phyloP scores from a whole-genome alignment of 345 rosid genomes.

The Cochlearia excelsa region DNA sequence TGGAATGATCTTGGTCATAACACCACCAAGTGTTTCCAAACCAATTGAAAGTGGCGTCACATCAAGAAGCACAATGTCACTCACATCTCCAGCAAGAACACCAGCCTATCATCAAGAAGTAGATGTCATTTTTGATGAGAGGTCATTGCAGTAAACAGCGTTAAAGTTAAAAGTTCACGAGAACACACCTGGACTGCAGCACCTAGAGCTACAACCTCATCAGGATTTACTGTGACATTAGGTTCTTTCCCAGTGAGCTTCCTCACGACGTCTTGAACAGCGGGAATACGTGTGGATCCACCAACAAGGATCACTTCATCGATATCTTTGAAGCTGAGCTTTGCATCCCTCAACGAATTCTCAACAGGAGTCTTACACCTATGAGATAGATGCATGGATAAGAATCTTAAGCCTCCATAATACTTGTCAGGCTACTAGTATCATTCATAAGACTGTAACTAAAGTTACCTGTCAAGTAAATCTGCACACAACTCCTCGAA shows the following conservation, averaged over 20 bases:
- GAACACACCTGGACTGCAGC: slow-evolving; percentile 92
- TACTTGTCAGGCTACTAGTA: too few relatives aligned
- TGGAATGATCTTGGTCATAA: slow-evolving; percentile 94
- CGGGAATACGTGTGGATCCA: slow-evolving; percentile 97
- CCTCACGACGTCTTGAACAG: slow-evolving; percentile 90
- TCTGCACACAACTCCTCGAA: slow-evolving; percentile 91
- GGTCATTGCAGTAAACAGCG: not conserved
- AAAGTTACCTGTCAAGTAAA: slow-evolving; percentile 77
- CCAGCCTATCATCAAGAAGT: slow-evolving; percentile 63
- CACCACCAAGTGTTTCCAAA: slow-evolving; percentile 95
- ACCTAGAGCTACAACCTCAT: slow-evolving; percentile 96
- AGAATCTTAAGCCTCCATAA: not conserved
- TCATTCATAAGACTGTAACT: not conserved
- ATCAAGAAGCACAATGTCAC: slow-evolving; percentile 89
- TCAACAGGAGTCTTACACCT: slow-evolving; percentile 91
- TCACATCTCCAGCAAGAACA: slow-evolving; percentile 90
- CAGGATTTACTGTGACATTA: slow-evolving; percentile 94
- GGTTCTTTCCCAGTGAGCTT: slow-evolving; percentile 92
- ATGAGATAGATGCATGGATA: not conserved
- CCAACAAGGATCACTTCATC: slow-evolving; percentile 99
- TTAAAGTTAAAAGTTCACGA: not conserved
- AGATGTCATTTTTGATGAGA: slow-evolving; percentile 3
- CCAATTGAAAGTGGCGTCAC: slow-evolving; percentile 88
- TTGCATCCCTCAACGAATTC: slow-evolving; percentile 82
- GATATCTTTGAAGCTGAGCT: slow-evolving; percentile 73